Evolutionary conservation across 495 filamentous ascomycete genomes (phyloP), one percentile per base, ranked within the genome.

Genomic region (Mytilinidion resinicola): DNA sequence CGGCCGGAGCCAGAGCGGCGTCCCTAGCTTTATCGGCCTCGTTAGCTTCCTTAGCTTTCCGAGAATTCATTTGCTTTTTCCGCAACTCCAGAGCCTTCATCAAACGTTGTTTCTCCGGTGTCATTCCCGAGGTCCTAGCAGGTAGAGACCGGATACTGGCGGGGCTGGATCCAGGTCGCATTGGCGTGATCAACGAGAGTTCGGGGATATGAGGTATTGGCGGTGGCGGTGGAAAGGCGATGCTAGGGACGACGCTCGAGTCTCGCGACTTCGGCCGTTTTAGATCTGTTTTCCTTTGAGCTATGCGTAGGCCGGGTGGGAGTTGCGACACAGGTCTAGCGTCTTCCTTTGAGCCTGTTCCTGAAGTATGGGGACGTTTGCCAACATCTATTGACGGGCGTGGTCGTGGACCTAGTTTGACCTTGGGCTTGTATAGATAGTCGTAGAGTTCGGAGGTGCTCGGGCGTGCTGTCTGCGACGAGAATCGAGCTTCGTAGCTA

Each of bases 31-130:
- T 42, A 10, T 48, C 49, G 20, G 55, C 44, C 14, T 37, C 46
- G 0, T 53, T 46, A 50, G 42, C 50, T 19, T 67, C 58, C 38
- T 42, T 49, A 48, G 56, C 54, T 44, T 63, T 62, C 55, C 25
- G 34, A 10, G 61, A 57, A n/a, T 64, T 59, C 51, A 59, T 36
- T 62, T 88, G 84, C 66, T 87, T 90, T 71, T 90, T 91, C 39
- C 93, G 80, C 44, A 96, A 74, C 63, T 97, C 87, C 70, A 96
- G 78, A 5, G 93, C 92, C 75, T 92, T 96, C 89, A 95, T 88
- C 57, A 98, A 76, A 60, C 91, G 81, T 63, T 87, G 82, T 70
- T 96, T 96, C 69, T 97, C 93, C 0, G 89, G 88, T 0, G 90
- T 92, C 67, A 95, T 83, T 14, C 82, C 78, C 33, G 80, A 78